Conservation (phyloP, 208 protist species). For the Crithidia thermophila region DNA sequence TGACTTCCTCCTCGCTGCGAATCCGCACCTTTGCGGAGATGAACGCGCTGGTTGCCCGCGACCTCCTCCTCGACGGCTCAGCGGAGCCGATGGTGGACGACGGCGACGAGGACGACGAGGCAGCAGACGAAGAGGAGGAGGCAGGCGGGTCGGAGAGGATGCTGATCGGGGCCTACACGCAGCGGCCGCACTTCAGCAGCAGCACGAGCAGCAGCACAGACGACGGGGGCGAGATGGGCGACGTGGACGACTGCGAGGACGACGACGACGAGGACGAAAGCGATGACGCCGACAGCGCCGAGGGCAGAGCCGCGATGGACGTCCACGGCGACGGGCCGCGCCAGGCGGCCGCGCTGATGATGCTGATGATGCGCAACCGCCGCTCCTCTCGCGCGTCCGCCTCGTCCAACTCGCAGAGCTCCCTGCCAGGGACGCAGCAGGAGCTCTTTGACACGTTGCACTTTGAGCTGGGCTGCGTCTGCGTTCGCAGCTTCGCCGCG, state of each 20-base stretch:
- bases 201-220: background rate
- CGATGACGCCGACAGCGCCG: slow-evolving; percentile 13
- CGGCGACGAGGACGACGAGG: slow-evolving; percentile 25
- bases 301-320: background rate
- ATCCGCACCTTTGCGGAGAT: slow-evolving; percentile 16
- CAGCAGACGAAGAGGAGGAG: slow-evolving; percentile 24
- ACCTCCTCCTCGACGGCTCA: slow-evolving; percentile 1
- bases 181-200: background rate
- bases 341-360: too few relatives aligned
- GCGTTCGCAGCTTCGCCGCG: slow-evolving; percentile 38
- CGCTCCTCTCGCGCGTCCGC: too few relatives aligned
- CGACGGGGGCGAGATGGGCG: background rate
- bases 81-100: slow-evolving; percentile 12
- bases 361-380: too few relatives aligned
- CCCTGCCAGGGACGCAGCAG: slow-evolving; percentile 11
- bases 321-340: too few relatives aligned
- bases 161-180: background rate
- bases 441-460: slow-evolving; percentile 57
- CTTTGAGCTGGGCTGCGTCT: slow-evolving; percentile 73
- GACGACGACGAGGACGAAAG: slow-evolving; percentile 36
- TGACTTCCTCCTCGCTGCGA: slow-evolving; percentile 21
- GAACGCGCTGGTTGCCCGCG: slow-evolving; percentile 10
- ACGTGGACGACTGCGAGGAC: slow-evolving; percentile 50
- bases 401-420: slow-evolving; percentile 21
- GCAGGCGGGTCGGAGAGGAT: slow-evolving; percentile 1